Percentiles rank a stretch among this genome's conserved stretches.
Conservation (phyloP, 1,284 basidiomycete genomes). For the Trichosporon sp. region DNA sequence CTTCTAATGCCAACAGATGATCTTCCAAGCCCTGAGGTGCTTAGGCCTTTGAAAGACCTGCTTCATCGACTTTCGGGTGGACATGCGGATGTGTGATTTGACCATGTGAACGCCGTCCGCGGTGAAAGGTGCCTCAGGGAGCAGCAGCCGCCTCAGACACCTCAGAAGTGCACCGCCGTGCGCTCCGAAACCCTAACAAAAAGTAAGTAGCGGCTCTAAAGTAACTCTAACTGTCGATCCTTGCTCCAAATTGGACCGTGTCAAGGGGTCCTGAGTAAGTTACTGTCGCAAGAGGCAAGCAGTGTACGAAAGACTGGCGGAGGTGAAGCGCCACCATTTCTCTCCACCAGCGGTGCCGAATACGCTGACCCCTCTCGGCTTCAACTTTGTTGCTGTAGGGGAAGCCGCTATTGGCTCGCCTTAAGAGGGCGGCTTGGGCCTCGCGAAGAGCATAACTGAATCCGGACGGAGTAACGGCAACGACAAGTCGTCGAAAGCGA, state of each 20-base stretch:
- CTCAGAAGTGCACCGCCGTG: background rate
- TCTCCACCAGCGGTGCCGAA: background rate
- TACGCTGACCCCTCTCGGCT: background rate
- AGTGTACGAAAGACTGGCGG: background rate
- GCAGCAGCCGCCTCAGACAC: background rate
- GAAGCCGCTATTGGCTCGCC: background rate
- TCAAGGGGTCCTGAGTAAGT: background rate
- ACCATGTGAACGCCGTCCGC: background rate
- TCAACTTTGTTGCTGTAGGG: background rate
- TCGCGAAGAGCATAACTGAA: background rate
- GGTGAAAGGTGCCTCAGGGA: background rate
- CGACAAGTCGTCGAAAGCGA: background rate
- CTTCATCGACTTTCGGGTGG: no score
- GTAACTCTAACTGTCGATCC: background rate
- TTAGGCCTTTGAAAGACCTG: no score
- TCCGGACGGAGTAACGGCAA: background rate
- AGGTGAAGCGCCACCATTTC: background rate
- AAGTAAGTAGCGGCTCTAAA: background rate
- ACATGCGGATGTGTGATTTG: no score
- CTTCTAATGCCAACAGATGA: no score
- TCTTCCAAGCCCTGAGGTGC: no score
- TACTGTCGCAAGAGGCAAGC: background rate
- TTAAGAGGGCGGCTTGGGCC: background rate
- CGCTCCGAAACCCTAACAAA: background rate
- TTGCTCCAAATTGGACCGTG: background rate